Evolutionary conservation across 495 filamentous ascomycete genomes (phyloP).

Genomic region (Talaromyces liani): DNA sequence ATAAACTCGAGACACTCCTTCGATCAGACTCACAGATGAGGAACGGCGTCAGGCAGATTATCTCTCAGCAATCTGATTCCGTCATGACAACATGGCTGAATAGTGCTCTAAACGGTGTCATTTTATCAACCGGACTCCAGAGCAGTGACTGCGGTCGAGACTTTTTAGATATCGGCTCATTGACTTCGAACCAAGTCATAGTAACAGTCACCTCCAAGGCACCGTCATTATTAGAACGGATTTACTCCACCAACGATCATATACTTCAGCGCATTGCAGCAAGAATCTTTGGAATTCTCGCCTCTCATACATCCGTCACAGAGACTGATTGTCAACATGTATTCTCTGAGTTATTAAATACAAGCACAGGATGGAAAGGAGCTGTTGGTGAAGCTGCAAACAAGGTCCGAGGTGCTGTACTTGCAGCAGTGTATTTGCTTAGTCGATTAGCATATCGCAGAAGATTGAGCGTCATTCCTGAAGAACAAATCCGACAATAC

Average conservation of each 20-base stretch:
- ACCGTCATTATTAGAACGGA: slow-evolving; percentile 43
- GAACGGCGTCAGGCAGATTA: slow-evolving; percentile 45
- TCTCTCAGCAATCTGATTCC: slow-evolving; percentile 25
- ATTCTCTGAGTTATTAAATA: slow-evolving; percentile 30
- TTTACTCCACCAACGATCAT: slow-evolving; percentile 58
- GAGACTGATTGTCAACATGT: slow-evolving; percentile 28
- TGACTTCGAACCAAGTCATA: slow-evolving; percentile 48
- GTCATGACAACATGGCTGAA: slow-evolving; percentile 36
- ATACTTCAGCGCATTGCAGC: slow-evolving; percentile 55
- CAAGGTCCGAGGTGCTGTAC: slow-evolving; percentile 51
- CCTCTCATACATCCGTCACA: slow-evolving; percentile 49
- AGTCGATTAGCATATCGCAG: slow-evolving; percentile 50
- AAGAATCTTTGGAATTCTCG: slow-evolving; percentile 70
- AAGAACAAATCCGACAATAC: slow-evolving; percentile 27
- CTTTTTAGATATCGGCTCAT: slow-evolving; percentile 61
- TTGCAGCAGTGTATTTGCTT: slow-evolving; percentile 50
- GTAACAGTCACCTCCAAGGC: slow-evolving; percentile 39
- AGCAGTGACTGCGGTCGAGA: slow-evolving; percentile 48
- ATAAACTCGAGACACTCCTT: slow-evolving; percentile 62
- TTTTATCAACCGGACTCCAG: slow-evolving; percentile 33
- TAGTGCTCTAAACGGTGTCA: slow-evolving; percentile 52
- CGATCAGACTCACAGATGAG: slow-evolving; percentile 57
- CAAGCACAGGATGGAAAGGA: slow-evolving; percentile 40
- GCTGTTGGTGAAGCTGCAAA: slow-evolving; percentile 56
- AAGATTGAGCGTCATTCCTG: slow-evolving; percentile 20